Evolutionary conservation across 768 basidiomycete species (phyloP).

Genomic region (Erythrobasidium yunnanense): DNA sequence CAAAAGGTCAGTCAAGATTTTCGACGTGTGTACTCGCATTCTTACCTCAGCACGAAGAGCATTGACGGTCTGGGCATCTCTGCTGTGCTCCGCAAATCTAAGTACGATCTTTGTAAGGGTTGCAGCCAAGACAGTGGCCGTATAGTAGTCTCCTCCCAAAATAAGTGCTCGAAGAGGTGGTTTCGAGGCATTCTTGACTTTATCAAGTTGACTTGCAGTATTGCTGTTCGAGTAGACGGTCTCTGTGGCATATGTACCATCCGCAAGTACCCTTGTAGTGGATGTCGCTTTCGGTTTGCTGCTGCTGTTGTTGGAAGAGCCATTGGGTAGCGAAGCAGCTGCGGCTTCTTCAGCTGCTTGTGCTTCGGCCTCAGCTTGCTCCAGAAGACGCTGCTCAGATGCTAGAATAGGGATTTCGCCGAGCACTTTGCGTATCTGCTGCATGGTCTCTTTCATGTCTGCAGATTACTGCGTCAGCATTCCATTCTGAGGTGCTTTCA

Average conservation of each 20-base stretch:
- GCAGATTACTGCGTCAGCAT: neutral
- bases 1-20: neutral
- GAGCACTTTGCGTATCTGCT: conserved; percentile 68
- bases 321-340: conserved; percentile 37
- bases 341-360: conserved; percentile 44
- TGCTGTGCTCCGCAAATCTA: conserved; percentile 50
- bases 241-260: conserved; percentile 97
- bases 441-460: conserved; percentile 64
- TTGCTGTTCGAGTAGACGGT: conserved; percentile 60
- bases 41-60: conserved; percentile 71
- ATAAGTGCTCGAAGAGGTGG: conserved; percentile 83
- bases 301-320: neutral
- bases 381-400: conserved; percentile 49
- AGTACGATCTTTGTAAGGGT: conserved; percentile 84
- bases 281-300: conserved; percentile 48
- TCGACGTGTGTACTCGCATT: neutral
- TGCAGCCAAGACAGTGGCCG: conserved; percentile 76
- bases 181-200: conserved; percentile 74
- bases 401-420: conserved; percentile 90
- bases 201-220: conserved; percentile 50
- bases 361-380: conserved; percentile 58
- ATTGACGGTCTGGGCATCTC: conserved; percentile 54
- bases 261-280: conserved; percentile 63
- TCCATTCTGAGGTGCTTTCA: neutral
- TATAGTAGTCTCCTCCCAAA: conserved; percentile 93